These are phyloP conservation scores for Echinochloa phyllopogon DNA, from an alignment of 176 grass and related monocot species.

Conservation along the genomic window DNA sequence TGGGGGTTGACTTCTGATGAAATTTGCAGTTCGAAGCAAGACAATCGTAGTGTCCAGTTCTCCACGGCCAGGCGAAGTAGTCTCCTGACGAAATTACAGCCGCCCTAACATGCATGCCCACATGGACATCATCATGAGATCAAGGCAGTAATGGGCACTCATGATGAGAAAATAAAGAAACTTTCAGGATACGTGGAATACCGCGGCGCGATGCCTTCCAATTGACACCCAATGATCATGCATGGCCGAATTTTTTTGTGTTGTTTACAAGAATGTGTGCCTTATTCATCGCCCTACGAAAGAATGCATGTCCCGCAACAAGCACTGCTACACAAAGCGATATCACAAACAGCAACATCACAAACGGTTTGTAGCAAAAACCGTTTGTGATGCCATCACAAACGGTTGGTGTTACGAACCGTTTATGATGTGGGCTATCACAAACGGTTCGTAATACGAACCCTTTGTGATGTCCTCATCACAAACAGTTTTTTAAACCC, in stretches of 20 bases:
- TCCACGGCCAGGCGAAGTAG: not conserved
- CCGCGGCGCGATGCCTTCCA: not conserved
- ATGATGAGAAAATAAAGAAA: not conserved
- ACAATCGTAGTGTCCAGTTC: not conserved
- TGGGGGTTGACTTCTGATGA: not conserved
- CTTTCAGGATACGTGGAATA: not conserved
- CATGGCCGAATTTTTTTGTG: too few relatives aligned
- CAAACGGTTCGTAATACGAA: too few relatives aligned
- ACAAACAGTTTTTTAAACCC: too few relatives aligned
- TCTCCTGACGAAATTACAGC: not conserved
- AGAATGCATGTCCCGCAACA: not conserved
- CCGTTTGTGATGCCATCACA: too few relatives aligned
- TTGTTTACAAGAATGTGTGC: not conserved
- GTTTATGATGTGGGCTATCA: too few relatives aligned
- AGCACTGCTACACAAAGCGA: too few relatives aligned
- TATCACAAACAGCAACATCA: too few relatives aligned
- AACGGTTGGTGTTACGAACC: too few relatives aligned
- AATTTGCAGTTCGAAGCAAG: not conserved
- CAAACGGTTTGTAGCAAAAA: too few relatives aligned
- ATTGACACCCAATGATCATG: constrained; percentile 14
- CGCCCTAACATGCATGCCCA: not conserved
- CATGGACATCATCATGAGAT: not conserved
- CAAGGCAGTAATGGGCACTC: not conserved
- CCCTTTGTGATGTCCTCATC: too few relatives aligned
- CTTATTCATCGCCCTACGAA: constrained; percentile 7